Evolutionary conservation across 805 yeast genomes (phyloP).

Genomic region (Millerago galiae): DNA sequence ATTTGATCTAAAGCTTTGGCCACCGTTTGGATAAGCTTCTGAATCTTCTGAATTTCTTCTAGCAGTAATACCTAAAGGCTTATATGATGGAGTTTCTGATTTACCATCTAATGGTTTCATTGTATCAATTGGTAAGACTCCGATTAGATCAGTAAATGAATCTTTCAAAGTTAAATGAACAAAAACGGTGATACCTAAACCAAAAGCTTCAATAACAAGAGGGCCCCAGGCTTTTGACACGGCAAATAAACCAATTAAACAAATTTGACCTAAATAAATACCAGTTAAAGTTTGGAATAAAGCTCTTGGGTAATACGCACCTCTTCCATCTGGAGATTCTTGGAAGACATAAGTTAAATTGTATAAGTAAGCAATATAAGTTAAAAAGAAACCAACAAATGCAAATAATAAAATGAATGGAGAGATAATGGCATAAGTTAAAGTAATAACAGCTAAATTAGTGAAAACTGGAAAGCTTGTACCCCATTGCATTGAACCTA

Average conservation of each 20-base stretch:
- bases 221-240: slow-evolving; percentile 97
- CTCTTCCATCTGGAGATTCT: slow-evolving; percentile 70
- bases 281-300: slow-evolving; percentile 86
- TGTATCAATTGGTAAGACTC: slow-evolving; percentile 58
- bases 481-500: slow-evolving; percentile 61
- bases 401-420: slow-evolving; percentile 80
- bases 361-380: slow-evolving; percentile 75
- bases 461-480: slow-evolving; percentile 72
- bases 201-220: slow-evolving; percentile 63
- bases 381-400: slow-evolving; percentile 57
- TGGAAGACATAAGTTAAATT: slow-evolving; percentile 65
- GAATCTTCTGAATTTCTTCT: slow-evolving; percentile 8
- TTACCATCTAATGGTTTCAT: slow-evolving; percentile 76
- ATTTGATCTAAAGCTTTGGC: slow-evolving; percentile 7
- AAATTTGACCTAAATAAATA: slow-evolving; percentile 78
- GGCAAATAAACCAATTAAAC: slow-evolving; percentile 78
- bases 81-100: slow-evolving; percentile 53
- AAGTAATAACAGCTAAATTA: slow-evolving; percentile 59
- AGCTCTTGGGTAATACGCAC: slow-evolving; percentile 82
- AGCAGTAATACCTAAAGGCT: slow-evolving; percentile 27
- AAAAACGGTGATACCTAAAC: slow-evolving; percentile 59
- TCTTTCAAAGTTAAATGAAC: slow-evolving; percentile 55
- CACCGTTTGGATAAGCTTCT: not conserved
- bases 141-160: slow-evolving; percentile 61
- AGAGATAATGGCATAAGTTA: slow-evolving; percentile 67